Evolutionary conservation across 2,329 filamentous ascomycete genomes (phyloP), one percentile per base, ranked within the genome.

Genomic region (Colletotrichum filicis): DNA sequence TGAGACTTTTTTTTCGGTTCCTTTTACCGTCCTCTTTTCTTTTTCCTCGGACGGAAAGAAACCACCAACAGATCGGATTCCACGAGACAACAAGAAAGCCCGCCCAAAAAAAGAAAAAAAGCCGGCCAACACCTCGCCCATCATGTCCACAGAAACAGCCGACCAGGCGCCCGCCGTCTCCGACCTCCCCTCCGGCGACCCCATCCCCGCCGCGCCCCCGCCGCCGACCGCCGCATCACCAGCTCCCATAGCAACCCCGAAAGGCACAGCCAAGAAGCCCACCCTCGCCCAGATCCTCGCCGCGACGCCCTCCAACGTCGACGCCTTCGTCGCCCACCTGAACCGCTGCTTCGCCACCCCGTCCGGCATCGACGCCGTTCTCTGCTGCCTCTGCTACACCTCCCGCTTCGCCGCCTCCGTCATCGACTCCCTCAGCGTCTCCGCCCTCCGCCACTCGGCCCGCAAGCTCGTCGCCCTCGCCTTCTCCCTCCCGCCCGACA

Each of bases 301-400:
- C 58, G 78, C 81, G 16, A 72, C 81, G 19, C 85, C 85, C 55
- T 80, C 82, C 76, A 81, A 82, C 77, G 46, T 85, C 77, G 89
- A 91, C 79, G 84, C 82, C 80, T 88, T 90, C 79, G 81, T 92
- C 74, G 79, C 85, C 30, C 87, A 88, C 80, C 85, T 92, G 61
- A 84, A 87, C 79, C 91, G 91, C 76, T 90, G 93, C 79, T 86
- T 95, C 77, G 88, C 90, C 75, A 93, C 92, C 11, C 90, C 93
- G 57, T 82, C 88, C 46, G 93, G 93, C 78, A 90, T 92, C 80
- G 93, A 95, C 83, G 88, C 89, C 61, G 86, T 92, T 74, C 90
- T 95, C 77, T 88, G 92, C 75, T 90, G 92, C 76, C 80, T 92
- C 74, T 90, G 92, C 83, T 96, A 95, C 85, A 83, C 87, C 72